Conservation (phyloP, 768 basidiomycete genomes). For the Daedalea quercina region DNA sequence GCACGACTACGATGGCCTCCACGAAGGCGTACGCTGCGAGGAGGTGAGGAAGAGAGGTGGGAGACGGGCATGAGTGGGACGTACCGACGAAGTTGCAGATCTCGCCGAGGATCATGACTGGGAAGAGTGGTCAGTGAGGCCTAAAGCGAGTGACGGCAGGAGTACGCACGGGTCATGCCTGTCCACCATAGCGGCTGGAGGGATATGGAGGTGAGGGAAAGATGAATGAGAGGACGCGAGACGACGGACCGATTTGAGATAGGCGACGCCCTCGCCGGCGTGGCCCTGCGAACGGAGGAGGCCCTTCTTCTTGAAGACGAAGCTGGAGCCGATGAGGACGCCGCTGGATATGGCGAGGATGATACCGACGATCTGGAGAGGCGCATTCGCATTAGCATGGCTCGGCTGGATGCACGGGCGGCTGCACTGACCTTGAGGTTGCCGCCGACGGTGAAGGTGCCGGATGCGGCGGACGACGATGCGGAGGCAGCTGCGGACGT, state of each 20-base stretch:
- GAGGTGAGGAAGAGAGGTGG: constrained; percentile 14
- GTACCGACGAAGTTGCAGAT: constrained; percentile 81
- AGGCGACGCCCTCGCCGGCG: constrained; percentile 84
- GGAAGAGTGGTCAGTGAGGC: neutral
- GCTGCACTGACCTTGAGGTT: constrained; percentile 20
- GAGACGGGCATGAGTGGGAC: constrained; percentile 23
- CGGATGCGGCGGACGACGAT: constrained; percentile 15
- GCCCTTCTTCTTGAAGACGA: constrained; percentile 98
- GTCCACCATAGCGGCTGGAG: constrained; percentile 83
- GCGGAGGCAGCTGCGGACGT: constrained; percentile 16
- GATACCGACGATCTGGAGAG: constrained; percentile 61
- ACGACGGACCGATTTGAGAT: constrained; percentile 81
- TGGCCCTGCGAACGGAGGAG: constrained; percentile 76
- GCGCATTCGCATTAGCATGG: neutral
- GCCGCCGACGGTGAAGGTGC: constrained; percentile 12
- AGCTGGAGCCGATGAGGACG: constrained; percentile 83
- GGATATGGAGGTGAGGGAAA: neutral
- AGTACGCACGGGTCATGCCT: constrained; percentile 75
- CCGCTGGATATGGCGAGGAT: constrained; percentile 74
- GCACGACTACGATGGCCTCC: constrained; percentile 85
- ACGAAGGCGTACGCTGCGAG: constrained; percentile 77
- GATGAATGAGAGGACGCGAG: neutral
- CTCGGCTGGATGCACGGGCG: neutral
- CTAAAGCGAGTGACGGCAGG: neutral
- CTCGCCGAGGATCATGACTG: constrained; percentile 91